phyloP scores from a whole-genome alignment of 345 rosid species.

The Bretschneidera sinensis region DNA sequence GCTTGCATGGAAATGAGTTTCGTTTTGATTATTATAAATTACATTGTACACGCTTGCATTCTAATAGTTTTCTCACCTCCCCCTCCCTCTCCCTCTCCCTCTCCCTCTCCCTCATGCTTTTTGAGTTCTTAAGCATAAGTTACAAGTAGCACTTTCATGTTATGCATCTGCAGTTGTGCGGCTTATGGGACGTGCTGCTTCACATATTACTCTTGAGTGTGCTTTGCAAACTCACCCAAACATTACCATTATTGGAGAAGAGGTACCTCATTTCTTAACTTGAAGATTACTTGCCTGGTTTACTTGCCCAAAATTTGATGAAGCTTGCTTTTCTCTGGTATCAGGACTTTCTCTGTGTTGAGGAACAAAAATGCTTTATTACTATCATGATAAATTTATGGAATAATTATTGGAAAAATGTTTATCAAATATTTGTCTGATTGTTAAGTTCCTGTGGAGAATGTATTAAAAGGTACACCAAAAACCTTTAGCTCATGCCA shows the following conservation, averaged over 20 bases:
- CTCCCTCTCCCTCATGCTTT: not conserved
- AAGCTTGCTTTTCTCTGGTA: not conserved
- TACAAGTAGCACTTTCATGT: not conserved
- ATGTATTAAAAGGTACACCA: not conserved
- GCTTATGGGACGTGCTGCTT: slow-evolving; percentile 99
- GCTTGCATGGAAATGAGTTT: not conserved
- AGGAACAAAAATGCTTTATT: not conserved
- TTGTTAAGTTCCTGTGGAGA: no score
- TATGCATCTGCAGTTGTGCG: slow-evolving; percentile 72
- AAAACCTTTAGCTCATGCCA: no score
- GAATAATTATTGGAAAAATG: not conserved
- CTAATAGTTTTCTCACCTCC: no score
- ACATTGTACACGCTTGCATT: not conserved
- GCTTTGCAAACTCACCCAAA: slow-evolving; percentile 98
- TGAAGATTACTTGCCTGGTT: not conserved
- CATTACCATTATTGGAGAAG: slow-evolving; percentile 92
- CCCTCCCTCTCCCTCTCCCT: no score
- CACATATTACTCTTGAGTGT: slow-evolving; percentile 94
- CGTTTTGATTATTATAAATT: no score
- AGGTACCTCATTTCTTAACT: slow-evolving; percentile 38
- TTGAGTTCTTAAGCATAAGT: not conserved
- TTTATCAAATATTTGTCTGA: not conserved
- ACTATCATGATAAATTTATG: not conserved
- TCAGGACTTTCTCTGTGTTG: not conserved
- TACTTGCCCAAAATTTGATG: not conserved